Evolutionary conservation across 805 yeast genomes (phyloP), one percentile per base, ranked within the genome.

Genomic region (Grigorovia humatica): DNA sequence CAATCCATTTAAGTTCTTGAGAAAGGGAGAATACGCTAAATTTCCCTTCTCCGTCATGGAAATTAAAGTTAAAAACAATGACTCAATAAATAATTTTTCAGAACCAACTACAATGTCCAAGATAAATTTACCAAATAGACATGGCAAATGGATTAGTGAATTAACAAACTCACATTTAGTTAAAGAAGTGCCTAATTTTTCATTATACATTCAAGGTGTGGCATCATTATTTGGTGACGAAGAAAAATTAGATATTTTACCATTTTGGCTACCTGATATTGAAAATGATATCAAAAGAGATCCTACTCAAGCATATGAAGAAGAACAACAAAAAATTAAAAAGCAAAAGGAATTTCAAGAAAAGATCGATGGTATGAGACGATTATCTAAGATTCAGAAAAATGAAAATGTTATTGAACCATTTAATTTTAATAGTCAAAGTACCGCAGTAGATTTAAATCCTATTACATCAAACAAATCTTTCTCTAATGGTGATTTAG

Each of bases 181-280:
- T 47, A 89, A 88, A 65, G 97, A 89, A 67, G 90, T 91, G 54
- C 96, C 97, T 51, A 86, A 87, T 62, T 91, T 91, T 63, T 87
- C 96, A 49, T 88, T 89, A 69, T 91, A 86, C 65, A 77, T 91
- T 58, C 99, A 91, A 66, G 98, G 98, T 70, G 80, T 89, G 52
- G 89, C 96, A 5, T 77, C 88, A 2, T 75, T 91, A 55, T 91
- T 83, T 64, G 79, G 88, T 50, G 98, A 91, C 64, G 97, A 91
- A 61, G 71, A 67, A 40, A 83, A 85, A 59, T 76, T 91, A 63
- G 96, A 88, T 65, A 82, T 84, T 56, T 75, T 91, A 55, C 99
- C 99, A 51, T 86, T 89, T 67, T 91, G 99, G 99, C 76, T 88
- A 57, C 87, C 95, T 53, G 97, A 91, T 55, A 73, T 93, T 60